Evolutionary conservation across 176 grass and related monocot species (phyloP), one percentile per base, ranked within the genome.

Genomic region (Phyllostachys edulis): DNA sequence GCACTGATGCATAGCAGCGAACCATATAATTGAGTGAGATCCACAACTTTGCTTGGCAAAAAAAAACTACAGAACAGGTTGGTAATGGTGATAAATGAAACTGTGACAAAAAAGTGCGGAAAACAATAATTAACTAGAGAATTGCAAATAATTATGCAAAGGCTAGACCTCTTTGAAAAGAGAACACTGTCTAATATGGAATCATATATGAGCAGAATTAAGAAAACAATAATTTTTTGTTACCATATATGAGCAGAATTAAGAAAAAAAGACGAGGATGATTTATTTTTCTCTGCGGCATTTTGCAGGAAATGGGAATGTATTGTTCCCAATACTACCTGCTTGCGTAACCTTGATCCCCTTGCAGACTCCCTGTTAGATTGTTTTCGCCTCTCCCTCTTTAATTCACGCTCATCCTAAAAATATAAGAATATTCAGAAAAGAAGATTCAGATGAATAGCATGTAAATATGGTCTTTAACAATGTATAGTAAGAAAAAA

Each of bases 291-390:
- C 47, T 63, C 9, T 13, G 44, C 23, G 9, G 13, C 7, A 23
- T 61, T 61, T 27, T 26, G 59, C 39, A 32, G 11, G 23, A 74
- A 82, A 71, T 86, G n/a, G 77, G 16, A 69, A 82, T 73, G 32
- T 45, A 85, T 47, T 50, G 44, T 69, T 81, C 71, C 41, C 51
- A 67, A 63, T 38, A 45, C 52, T 88, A 97, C 94, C 94, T 97
- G 94, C 80, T 97, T 97, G 51, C 94, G 87, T 78, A 97, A 87
- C 79, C 94, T 97, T 86, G 94, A 97, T 85, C 94, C 92, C 75
- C 94, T 90, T 49, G 94, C 94, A 77, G 94, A 97, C 69, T 97
- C 94, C 76, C 94, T 94, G 51, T 97, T 97, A 75, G 94, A 97
- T 88, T 97, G 94, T 49, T 97, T 97, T 81, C 94, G 86, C 78